phyloP scores from a whole-genome alignment of 768 basidiomycete species.

The Pleurotus pulmonarius region DNA sequence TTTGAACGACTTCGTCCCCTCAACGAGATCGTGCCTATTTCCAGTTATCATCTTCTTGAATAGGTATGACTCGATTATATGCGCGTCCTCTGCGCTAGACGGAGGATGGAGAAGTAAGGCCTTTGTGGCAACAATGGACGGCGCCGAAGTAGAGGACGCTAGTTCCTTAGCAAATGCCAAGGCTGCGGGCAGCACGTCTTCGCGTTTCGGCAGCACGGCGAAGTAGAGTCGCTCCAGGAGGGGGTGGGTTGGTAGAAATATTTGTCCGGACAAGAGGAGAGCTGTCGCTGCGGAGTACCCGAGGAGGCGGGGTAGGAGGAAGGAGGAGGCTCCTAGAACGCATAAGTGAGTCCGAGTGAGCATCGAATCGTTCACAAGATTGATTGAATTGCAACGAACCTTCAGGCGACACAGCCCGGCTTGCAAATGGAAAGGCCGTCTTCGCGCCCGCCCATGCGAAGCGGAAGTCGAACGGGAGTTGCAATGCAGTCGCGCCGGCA shows the following conservation, averaged over 20 bases:
- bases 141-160: conserved; percentile 44
- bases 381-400: conserved; percentile 22
- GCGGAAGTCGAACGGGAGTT: conserved; percentile 50
- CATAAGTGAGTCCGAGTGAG: not conserved
- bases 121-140: conserved; percentile 49
- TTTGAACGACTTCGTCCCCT: conserved; percentile 46
- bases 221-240: conserved; percentile 42
- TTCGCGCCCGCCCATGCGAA: conserved; percentile 51
- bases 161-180: conserved; percentile 50
- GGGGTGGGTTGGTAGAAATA: conserved; percentile 40
- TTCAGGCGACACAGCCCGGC: conserved; percentile 46
- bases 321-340: conserved; percentile 33
- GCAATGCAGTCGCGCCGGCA: conserved; percentile 43
- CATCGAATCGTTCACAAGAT: not conserved
- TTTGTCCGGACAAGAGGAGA: conserved; percentile 47
- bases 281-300: conserved; percentile 48
- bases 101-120: conserved; percentile 50
- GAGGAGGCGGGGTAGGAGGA: conserved; percentile 53
- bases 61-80: conserved; percentile 47
- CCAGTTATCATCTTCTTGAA: conserved; percentile 32
- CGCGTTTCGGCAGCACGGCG: conserved; percentile 41
- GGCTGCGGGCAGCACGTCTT: conserved; percentile 49
- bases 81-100: conserved; percentile 48
- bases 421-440: conserved; percentile 44
- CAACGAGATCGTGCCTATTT: conserved; percentile 35